A percentile compares a stretch with the other conserved stretches of the same genome.
Evolutionary conservation across 345 rosid species (phyloP).

Genomic region (Acer saccharum): DNA sequence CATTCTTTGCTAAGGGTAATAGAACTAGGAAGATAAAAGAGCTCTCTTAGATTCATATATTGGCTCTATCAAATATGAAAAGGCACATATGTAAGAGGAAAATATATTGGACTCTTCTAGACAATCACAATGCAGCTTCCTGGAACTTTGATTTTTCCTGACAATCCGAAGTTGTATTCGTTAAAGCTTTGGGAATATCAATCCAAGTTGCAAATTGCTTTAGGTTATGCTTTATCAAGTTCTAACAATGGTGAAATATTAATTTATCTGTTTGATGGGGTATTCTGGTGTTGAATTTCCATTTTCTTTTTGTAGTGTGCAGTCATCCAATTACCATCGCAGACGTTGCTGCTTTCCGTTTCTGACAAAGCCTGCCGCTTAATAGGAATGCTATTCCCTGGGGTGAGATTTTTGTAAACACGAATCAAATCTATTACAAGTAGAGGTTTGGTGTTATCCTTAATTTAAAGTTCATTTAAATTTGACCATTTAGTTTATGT

Average conservation of each 20-base stretch:
- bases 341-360: conserved; percentile 89
- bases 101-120: neutral
- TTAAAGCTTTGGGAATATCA: neutral
- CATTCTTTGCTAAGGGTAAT: neutral
- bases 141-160: neutral
- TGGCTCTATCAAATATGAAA: neutral
- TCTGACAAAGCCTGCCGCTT: conserved; percentile 93
- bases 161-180: neutral
- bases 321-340: conserved; percentile 93
- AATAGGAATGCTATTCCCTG: conserved; percentile 98
- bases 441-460: neutral
- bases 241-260: conserved; percentile 1
- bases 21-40: neutral
- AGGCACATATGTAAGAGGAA: neutral
- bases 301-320: conserved; percentile 64
- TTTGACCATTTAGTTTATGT: neutral
- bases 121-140: neutral
- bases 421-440: neutral
- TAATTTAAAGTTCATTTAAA: neutral
- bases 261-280: neutral
- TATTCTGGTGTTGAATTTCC: conserved; percentile 26
- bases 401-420: conserved; percentile 58
- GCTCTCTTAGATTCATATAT: neutral
- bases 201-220: conserved; percentile 4
- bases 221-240: conserved; percentile 2